Evolutionary conservation across 1,139 yeast genomes (phyloP), one percentile per base, ranked within the genome.

Genomic region (Spathaspora sp.): DNA sequence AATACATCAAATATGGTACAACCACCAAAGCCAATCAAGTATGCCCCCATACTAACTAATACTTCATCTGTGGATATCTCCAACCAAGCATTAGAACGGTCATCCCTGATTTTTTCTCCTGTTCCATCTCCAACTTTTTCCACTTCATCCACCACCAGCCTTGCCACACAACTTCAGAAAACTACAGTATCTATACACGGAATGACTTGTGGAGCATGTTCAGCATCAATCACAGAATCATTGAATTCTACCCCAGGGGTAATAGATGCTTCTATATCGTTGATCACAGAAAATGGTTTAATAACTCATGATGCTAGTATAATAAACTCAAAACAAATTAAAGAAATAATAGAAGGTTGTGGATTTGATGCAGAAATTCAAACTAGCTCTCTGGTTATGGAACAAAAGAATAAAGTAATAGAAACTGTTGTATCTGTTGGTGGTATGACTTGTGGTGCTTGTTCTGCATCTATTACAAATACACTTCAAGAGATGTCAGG

Each of bases 371-470:
- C 67, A 2, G 45, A 43, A 15, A 41, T 60, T 9, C 46, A 56
- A 13, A 43, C 45, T 7, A 48, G 55, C 5, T 45, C 41, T 10
- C 13, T 42, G 7, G 16, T 23, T 15, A 16, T 20, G 9, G 18
- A 37, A 23, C 7, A 16, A 42, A 15, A 37, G 25, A 1, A 25
- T 26, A 10, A 7, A 10, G 42, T 7, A 29, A 45, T 8, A 34
- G 46, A 49, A 27, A 51, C 56, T 3, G 56, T 59, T 3, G 54
- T 82, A 26, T 67, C 70, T 29, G 65, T 86, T 1, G 61, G 55
- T 27, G 97, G 97, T 4, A 90, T 90, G 97, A 89, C 97, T 5
- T 90, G 97, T 59, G 87, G 93, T 2, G 79, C 95, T 0, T 90
- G 97, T 61, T 79, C 84, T 2, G 74, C 82, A 1, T 70, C 91